phyloP scores from a whole-genome alignment of 2,329 filamentous ascomycete species.

The Fusarium keratoplasticum region DNA sequence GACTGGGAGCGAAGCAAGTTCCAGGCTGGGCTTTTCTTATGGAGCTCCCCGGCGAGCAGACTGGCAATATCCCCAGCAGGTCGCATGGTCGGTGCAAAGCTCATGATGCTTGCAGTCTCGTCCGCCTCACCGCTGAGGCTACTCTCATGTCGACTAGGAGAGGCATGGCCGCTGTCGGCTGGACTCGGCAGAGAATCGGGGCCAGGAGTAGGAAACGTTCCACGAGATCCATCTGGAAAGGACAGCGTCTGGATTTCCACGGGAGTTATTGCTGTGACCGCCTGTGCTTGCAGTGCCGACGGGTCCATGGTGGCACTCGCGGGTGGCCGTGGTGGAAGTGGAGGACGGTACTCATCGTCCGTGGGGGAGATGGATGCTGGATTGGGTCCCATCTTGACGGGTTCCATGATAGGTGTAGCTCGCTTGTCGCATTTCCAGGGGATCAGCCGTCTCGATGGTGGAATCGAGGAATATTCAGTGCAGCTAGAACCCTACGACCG shows the following conservation, averaged over 20 bases:
- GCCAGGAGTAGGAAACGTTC: constrained; percentile 66
- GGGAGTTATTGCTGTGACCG: constrained; percentile 87
- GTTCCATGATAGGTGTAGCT: constrained; percentile 27
- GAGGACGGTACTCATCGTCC: constrained; percentile 62
- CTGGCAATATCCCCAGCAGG: constrained; percentile 82
- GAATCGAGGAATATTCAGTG: background rate
- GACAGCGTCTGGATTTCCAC: constrained; percentile 83
- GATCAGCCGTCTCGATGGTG: constrained; percentile 8
- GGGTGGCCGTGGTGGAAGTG: constrained; percentile 65
- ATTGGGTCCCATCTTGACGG: constrained; percentile 46
- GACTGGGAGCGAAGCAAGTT: constrained; percentile 73
- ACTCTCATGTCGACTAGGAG: constrained; percentile 49
- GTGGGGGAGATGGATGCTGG: constrained; percentile 32
- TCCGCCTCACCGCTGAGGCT: constrained; percentile 62
- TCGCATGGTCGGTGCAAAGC: constrained; percentile 72
- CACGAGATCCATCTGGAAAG: constrained; percentile 75
- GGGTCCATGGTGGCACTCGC: constrained; percentile 52
- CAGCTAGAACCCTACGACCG: constrained; percentile 28
- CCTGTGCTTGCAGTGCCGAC: constrained; percentile 66
- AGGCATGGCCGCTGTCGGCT: constrained; percentile 54
- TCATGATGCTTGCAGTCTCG: constrained; percentile 74
- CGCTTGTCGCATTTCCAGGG: constrained; percentile 45
- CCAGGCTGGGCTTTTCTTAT: constrained; percentile 76
- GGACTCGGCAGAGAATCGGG: constrained; percentile 53
- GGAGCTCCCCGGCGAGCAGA: constrained; percentile 78